Base-by-base conservation (phyloP, 805 yeast genomes). In the Hanseniaspora valbyensis region DNA sequence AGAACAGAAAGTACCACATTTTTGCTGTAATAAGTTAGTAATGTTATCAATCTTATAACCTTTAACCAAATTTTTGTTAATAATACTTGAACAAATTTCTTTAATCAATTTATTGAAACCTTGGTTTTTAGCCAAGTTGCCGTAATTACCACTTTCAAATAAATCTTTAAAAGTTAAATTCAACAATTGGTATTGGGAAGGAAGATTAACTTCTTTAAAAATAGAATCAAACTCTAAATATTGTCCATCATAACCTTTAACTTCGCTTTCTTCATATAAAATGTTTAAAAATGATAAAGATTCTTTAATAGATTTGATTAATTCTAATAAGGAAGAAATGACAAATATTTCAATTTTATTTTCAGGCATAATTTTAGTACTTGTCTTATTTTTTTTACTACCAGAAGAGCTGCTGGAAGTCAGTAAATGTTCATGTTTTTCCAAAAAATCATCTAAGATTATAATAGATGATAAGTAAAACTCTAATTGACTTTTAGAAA, bases 1-100 rank as follows among this genome's bases (percentile, higher is more conserved):
- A 0, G 96, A 86, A 61, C 97, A 92, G 66, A 88, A 92, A 0
- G 95, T 80, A 1, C 95, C 95, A 70, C 98, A 92, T 53, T 90
- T 80, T 50, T 86, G 94, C 65, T 92, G 95, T 46, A 92, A 69
- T 1, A 89, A 79, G 32, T 81, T 79, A 0, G 96, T 95, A 46
- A 90, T 85, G 52, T 82, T 72, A 61, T 90, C 97, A 41, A 92
- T 90, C 0, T 95, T 83, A 3, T 86, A 90, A n/a, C 98, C 97
- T 56, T 84, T 78, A 34, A 85, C 73, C 52, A 92, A 88, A 56
- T 84, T 86, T 62, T 83, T 83, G 66, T 89, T 89, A 54, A 92
- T 88, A 33, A 92, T 79, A 1, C 95, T 83, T 1, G 95, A 82
- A 41, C 92, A 74, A 33, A 94, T 77, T 58, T 90, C 97, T 62